Percentiles rank a stretch among this genome's conserved stretches.
Evolutionary conservation across 2,329 filamentous ascomycete genomes (phyloP).

Genomic region (Pyricularia sp.): DNA sequence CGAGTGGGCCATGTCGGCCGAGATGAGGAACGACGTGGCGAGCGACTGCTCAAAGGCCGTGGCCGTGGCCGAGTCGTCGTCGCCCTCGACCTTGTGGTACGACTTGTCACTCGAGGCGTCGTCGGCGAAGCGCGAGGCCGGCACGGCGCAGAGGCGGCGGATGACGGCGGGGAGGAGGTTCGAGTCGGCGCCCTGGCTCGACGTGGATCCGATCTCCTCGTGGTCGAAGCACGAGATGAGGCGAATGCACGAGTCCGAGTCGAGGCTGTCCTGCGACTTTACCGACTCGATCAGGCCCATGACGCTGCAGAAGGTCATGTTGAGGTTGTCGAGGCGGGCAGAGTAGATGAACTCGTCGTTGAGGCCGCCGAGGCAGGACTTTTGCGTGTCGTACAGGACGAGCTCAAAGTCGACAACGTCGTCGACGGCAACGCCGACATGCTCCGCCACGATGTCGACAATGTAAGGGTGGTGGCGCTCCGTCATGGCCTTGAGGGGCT

Average conservation of each 20-base stretch:
- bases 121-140: slow-evolving; percentile 39
- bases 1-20: slow-evolving; percentile 94
- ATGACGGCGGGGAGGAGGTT: slow-evolving; percentile 84
- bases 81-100: slow-evolving; percentile 47
- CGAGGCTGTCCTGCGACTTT: slow-evolving; percentile 53
- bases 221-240: slow-evolving; percentile 95
- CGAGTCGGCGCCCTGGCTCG: slow-evolving; percentile 87
- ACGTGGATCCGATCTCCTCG: slow-evolving; percentile 90
- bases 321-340: slow-evolving; percentile 87
- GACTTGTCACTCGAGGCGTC: slow-evolving; percentile 48
- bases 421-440: slow-evolving; percentile 60
- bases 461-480: slow-evolving; percentile 86
- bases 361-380: slow-evolving; percentile 78
- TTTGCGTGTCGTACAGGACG: slow-evolving; percentile 93
- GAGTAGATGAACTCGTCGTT: slow-evolving; percentile 95
- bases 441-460: slow-evolving; percentile 72
- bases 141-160: slow-evolving; percentile 74
- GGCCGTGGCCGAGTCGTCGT: slow-evolving; percentile 57
- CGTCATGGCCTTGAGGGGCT: slow-evolving; percentile 65
- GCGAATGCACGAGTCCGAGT: slow-evolving; percentile 61
- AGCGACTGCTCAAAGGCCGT: slow-evolving; percentile 93
- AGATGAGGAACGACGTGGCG: slow-evolving; percentile 84
- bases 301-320: slow-evolving; percentile 91
- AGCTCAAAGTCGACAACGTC: slow-evolving; percentile 91
- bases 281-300: slow-evolving; percentile 78